Base-by-base conservation (phyloP, 192 early-diverging fungal genomes). In the Allomyces macrogynus region DNA sequence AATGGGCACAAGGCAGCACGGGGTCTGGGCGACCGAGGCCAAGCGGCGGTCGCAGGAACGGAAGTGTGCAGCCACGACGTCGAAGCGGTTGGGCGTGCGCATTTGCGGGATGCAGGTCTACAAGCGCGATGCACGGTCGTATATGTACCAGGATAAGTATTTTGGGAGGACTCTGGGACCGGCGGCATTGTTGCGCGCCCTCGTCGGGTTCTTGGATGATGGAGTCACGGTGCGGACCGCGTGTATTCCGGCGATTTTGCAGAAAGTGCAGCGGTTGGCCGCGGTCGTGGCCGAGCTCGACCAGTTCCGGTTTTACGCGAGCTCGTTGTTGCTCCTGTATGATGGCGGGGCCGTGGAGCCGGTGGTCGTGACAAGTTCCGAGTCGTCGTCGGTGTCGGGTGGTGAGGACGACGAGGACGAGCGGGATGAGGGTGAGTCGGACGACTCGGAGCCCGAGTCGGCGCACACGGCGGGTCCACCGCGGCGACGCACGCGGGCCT, bases 1-100 rank as follows among this genome's bases (percentile, higher is more conserved):
- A 68, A 99, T 99, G 93, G 96, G 96, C 32, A 95, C 91, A 16
- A 78, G 96, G 8, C 96, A 99, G 74, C 87, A 95, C 69, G 93
- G 96, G 5, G 84, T 99, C 62, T 80, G 90, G 76, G 92, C 87
- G 2, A 78, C 85, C 0, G 75, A 79, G 16, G 83, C 84, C 60
- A 99, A 99, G 71, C 77, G 86, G 49, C 70, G 80, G 25, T 90
- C 86, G 49, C 94, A 99, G 73, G 93, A 87, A 49, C 73, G 80
- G 57, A 99, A 99, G 73, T 97, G 94, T 68, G 89, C 90, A 65
- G 77, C 79, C 54, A 89, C 91, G 10, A 99, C 96, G 10, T 93
- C 90, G 73, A 87, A 88, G 70, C 78, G 81, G 60, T 79, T 97
- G 24, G 96, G 96, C 8, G 90, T 95, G 63, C 81, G 94, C 0